These are phyloP conservation scores for Ogataea corticis DNA, from an alignment of 805 yeast species.

Conservation along the genomic window DNA sequence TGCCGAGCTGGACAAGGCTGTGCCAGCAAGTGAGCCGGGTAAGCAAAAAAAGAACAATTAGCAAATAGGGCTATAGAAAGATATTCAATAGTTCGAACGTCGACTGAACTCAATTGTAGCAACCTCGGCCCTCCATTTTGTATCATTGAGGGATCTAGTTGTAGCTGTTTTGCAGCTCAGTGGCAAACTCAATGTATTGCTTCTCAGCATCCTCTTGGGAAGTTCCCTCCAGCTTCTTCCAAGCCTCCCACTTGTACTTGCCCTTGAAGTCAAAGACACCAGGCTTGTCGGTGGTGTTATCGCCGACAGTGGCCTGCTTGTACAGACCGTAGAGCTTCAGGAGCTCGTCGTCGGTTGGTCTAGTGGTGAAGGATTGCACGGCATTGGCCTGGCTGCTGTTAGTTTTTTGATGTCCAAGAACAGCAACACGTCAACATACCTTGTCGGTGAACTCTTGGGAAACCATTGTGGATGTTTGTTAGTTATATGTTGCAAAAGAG, in stretches of 20 bases:
- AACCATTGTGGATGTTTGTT: conserved; percentile 29
- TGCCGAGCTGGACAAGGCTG: conserved; percentile 1
- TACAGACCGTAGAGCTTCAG: conserved; percentile 84
- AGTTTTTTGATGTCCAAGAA: too few relatives aligned
- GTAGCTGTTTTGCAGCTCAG: conserved; percentile 59
- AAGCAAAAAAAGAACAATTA: conserved; percentile 3
- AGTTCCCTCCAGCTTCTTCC: conserved; percentile 86
- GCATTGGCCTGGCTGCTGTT: conserved; percentile 62
- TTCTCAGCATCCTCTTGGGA: conserved; percentile 89
- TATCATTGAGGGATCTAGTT: too few relatives aligned
- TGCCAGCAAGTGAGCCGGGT: not conserved
- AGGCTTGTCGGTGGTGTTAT: conserved; percentile 84
- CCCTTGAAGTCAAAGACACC: conserved; percentile 92
- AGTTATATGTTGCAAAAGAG: not conserved
- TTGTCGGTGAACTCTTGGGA: conserved; percentile 38
- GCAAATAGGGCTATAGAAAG: not conserved
- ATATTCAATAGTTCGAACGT: too few relatives aligned
- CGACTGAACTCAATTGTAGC: too few relatives aligned
- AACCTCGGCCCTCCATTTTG: too few relatives aligned
- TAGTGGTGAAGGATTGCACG: conserved; percentile 70
- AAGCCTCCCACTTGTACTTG: conserved; percentile 96
- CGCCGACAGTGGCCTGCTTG: conserved; percentile 98
- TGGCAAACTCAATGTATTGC: conserved; percentile 70
- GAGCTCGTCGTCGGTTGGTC: conserved; percentile 86
- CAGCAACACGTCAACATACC: conserved; percentile 24